phyloP scores from a whole-genome alignment of 371 early-diverging fungal species.

The Mucor sp. region DNA sequence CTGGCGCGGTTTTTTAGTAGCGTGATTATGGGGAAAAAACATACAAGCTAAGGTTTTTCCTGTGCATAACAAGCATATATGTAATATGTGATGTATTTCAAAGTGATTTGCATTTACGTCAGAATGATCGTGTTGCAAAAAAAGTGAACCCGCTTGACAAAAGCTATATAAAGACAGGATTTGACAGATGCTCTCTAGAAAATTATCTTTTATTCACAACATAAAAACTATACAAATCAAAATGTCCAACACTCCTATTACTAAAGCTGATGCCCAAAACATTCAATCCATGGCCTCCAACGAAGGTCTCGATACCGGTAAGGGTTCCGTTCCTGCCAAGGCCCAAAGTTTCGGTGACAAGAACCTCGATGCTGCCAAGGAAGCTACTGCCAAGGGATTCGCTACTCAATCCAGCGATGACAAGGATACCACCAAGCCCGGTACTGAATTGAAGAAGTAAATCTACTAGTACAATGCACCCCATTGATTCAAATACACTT shows the following conservation, averaged over 20 bases:
- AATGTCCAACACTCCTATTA: slow-evolving; percentile 13
- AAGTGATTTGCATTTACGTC: background rate
- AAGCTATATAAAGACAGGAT: background rate
- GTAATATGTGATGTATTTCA: background rate
- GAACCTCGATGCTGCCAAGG: slow-evolving; percentile 8
- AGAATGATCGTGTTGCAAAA: background rate
- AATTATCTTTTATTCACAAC: background rate
- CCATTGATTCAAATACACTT: background rate
- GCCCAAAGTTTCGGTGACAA: slow-evolving; percentile 12
- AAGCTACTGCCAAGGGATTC: slow-evolving; percentile 7
- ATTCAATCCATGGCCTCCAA: background rate
- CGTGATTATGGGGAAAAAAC: background rate
- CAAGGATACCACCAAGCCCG: slow-evolving; percentile 12
- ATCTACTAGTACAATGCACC: background rate
- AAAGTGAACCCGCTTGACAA: background rate
- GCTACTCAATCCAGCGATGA: slow-evolving; percentile 1
- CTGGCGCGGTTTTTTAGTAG: background rate
- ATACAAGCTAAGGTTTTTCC: too few species aligned
- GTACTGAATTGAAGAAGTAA: slow-evolving; percentile 1
- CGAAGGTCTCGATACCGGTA: slow-evolving; percentile 1
- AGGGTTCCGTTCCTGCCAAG: slow-evolving; percentile 3
- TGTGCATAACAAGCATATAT: background rate
- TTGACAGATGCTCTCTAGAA: background rate
- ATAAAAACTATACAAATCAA: background rate
- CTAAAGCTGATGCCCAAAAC: slow-evolving; percentile 7